phyloP scores from a whole-genome alignment of 768 basidiomycete genomes.

The Agrocybe praecox region DNA sequence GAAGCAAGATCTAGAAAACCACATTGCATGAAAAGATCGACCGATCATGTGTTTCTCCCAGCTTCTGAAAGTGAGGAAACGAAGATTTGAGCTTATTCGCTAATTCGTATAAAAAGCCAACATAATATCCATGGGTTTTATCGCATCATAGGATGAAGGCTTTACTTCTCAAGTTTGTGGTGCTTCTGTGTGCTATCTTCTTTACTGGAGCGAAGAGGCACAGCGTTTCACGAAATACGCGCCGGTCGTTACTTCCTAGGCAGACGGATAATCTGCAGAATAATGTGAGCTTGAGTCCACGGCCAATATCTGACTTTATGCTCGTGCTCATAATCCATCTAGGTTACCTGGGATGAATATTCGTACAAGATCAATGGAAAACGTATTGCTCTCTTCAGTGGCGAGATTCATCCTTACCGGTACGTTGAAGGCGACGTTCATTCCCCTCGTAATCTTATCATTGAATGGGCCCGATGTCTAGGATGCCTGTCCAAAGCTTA shows the following conservation, averaged over 20 bases:
- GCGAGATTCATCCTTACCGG: conserved; percentile 7
- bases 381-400: conserved; percentile 4
- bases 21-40: not conserved
- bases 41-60: not conserved
- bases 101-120: not conserved
- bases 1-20: not conserved
- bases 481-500: conserved; percentile 42
- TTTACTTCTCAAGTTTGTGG: not conserved
- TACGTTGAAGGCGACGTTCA: no score
- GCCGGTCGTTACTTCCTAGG: not conserved
- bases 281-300: not conserved
- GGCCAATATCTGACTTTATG: not conserved
- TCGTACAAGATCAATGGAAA: conserved; percentile 6
- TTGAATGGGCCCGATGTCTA: conserved; percentile 6
- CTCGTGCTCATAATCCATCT: not conserved
- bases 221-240: not conserved
- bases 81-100: not conserved
- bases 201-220: not conserved
- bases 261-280: conserved; percentile 5
- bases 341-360: conserved; percentile 8
- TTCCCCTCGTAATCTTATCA: no score
- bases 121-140: not conserved
- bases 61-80: not conserved
- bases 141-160: not conserved
- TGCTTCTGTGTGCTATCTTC: not conserved